Evolutionary conservation across 768 basidiomycete species (phyloP), one percentile per base, ranked within the genome.

Genomic region (Russula abietina): DNA sequence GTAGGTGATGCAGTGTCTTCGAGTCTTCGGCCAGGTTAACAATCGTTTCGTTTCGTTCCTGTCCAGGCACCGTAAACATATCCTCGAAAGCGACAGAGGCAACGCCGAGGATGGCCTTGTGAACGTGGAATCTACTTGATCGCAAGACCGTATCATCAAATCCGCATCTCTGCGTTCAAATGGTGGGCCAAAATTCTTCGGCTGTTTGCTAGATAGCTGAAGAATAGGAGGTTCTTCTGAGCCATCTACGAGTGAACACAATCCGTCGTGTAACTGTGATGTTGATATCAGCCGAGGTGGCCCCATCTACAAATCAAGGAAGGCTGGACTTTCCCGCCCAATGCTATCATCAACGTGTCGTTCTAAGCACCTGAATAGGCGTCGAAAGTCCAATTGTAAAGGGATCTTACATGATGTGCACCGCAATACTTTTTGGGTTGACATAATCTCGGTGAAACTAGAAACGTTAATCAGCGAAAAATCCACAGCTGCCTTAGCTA

Each of bases 311-410:
- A 8, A 39, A 4, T 33, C 4, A 4, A 8, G 26, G 30, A 39
- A 39, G 16, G 38, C 16, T 6, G 16, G 38, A 54, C 52, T 53
- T 32, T 28, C 52, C 56, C 17, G 33, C 9, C 26, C 41, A 7
- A 57, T 38, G 32, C 45, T 10, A 19, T 51, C 24, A n/a, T 50
- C 38, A 4, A 57, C 57, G 19, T 62, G 43, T 6, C 26, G 5
- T 45, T 62, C 51, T 2, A 58, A 28, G 36, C 33, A 48, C 28
- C 52, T 24, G 11, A 62, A 58, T 19, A 62, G 26, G 30, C 55
- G 55, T 5, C 8, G 14, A 7, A 43, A 7, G 32, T 57, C 49
- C 6, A 62, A 7, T 22, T 17, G 22, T 17, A 36, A 11, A 9
- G 26, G 30, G 7, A 12, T 19, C 2, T 28, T 45, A 22, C 56